Evolutionary conservation across 2,329 filamentous ascomycete genomes (phyloP).

Genomic region (Claviceps capensis): DNA sequence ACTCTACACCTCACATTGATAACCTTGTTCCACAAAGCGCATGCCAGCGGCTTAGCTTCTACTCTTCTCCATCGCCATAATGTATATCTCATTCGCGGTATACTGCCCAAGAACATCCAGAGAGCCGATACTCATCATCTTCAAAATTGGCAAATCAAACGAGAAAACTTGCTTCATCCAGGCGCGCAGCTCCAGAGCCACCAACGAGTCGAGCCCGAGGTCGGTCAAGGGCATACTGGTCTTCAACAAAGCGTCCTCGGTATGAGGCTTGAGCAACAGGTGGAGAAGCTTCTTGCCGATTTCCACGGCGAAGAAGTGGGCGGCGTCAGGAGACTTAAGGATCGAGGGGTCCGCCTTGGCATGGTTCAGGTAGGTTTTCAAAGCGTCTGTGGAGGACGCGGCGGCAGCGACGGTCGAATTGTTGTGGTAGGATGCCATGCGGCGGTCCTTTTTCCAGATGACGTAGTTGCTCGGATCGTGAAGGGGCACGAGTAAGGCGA

Average conservation of each 20-base stretch:
- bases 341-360: background rate
- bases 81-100: background rate
- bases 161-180: conserved; percentile 11
- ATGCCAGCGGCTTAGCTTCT: too few relatives aligned
- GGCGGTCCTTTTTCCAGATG: conserved; percentile 11
- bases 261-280: conserved; percentile 8
- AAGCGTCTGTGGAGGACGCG: background rate
- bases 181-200: conserved; percentile 11
- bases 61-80: too few relatives aligned
- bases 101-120: conserved; percentile 7
- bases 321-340: background rate
- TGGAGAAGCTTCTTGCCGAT: conserved; percentile 9
- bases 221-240: conserved; percentile 4
- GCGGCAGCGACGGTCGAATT: background rate
- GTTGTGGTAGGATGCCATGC: conserved; percentile 11
- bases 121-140: conserved; percentile 10
- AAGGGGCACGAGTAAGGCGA: conserved; percentile 8
- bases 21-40: too few relatives aligned
- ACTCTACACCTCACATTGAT: too few relatives aligned
- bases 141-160: conserved; percentile 11
- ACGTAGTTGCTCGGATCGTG: conserved; percentile 6
- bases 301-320: conserved; percentile 4
- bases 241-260: background rate
- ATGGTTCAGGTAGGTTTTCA: background rate
- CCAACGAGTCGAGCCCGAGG: conserved; percentile 12